Conservation (phyloP, 2,329 filamentous ascomycete species). For the Microdochium trichocladiopsis region DNA sequence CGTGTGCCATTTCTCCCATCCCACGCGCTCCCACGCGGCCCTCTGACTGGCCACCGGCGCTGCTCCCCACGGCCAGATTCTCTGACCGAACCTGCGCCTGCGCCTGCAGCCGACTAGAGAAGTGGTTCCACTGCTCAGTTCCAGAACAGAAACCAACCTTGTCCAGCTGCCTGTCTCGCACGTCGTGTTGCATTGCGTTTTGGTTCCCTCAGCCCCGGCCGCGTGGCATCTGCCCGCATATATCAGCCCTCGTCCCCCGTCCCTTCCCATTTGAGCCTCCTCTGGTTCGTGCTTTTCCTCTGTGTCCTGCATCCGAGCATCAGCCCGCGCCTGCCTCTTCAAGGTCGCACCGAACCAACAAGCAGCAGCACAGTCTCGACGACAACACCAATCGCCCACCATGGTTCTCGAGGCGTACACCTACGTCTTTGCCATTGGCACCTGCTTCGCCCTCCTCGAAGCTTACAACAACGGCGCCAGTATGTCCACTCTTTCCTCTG, state of each 20-base stretch:
- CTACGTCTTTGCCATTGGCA: constrained; percentile 71
- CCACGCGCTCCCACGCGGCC: neutral
- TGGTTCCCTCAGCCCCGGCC: too few species aligned
- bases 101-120: too few species aligned
- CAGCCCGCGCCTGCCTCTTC: neutral
- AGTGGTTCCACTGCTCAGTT: too few species aligned
- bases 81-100: neutral
- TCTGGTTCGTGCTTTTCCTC: neutral
- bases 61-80: neutral
- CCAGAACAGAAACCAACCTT: too few species aligned
- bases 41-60: neutral
- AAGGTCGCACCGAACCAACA: neutral
- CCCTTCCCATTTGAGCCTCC: neutral
- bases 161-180: too few species aligned
- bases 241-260: neutral
- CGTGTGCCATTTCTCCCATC: neutral
- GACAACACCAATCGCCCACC: constrained; percentile 19
- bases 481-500: constrained; percentile 34
- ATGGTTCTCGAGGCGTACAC: constrained; percentile 57
- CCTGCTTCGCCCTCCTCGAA: constrained; percentile 67
- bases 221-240: too few species aligned
- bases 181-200: too few species aligned
- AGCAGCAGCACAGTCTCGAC: neutral
- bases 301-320: neutral
- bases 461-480: constrained; percentile 75